Base-by-base conservation (phyloP, 148 eudicot species). In the Rheum nobile region DNA sequence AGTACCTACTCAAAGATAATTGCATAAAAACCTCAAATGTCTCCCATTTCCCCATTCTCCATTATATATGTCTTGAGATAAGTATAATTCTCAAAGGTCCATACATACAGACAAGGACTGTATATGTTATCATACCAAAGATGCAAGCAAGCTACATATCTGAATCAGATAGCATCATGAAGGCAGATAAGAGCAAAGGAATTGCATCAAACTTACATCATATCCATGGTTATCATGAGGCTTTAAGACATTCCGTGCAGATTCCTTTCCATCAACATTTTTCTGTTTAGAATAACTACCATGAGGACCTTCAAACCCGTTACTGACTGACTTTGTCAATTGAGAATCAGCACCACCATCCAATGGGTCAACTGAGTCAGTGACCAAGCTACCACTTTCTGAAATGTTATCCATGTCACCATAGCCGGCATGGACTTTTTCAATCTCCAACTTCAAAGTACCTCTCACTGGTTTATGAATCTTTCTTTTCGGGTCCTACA, bases 391-490 rank as follows among this genome's bases (percentile, higher is more conserved):
- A 72, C 88, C 89, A 83, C 76, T 82, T 71, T 89, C 97, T 42
- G 91, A 87, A 73, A 79, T 71, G 84, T 87, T 92, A 77, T 90
- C 99, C 39, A 83, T 82, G 52, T 96, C 97, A 74, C 82, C 76
- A 74, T 77, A 78, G 75, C 85, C 92, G 83, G 92, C 87, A 81
- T 86, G 99, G 43, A 96, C 87, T 84, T 90, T 96, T 79, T 96
- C 99, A 80, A 96, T 96, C 81, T 96, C 99, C 86, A 96, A 74
- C 80, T 82, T 85, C 81, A 96, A 77, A 78, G 88, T 86, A 77
- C 99, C 97, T 82, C 90, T 92, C 78, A 96, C 99, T 41, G 99
- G 99, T 80, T 96, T 96, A 74, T 96, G 99, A 75, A 90, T 83
- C 87, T 96, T 96, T 69, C 95, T 88, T 83, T 96, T 96, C 55